Evolutionary conservation across 192 early-diverging fungal species (phyloP).

Genomic region (Physocladia obscura): DNA sequence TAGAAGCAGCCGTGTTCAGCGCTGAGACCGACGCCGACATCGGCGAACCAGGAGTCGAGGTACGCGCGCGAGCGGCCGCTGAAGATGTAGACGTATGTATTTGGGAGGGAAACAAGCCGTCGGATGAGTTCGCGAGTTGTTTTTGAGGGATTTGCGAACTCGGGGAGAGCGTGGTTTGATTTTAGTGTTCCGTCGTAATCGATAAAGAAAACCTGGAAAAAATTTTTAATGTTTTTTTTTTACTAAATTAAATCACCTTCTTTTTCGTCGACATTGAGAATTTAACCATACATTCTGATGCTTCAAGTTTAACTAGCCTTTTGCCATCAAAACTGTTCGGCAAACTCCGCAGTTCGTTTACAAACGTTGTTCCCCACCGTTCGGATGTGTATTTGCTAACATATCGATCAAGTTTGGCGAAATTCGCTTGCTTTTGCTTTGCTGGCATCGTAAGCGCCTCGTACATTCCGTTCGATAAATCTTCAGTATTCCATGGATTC

Average conservation of each 20-base stretch:
- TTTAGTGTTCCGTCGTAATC: conserved; percentile 96
- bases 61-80: conserved; percentile 88
- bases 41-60: conserved; percentile 90
- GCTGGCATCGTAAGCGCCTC: conserved; percentile 92
- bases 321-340: conserved; percentile 66
- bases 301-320: conserved; percentile 62
- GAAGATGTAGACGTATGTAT: conserved; percentile 92
- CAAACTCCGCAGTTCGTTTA: conserved; percentile 76
- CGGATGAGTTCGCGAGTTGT: conserved; percentile 70
- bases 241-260: conserved; percentile 40
- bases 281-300: conserved; percentile 50
- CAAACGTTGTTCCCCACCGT: conserved; percentile 95
- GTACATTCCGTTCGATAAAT: conserved; percentile 83
- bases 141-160: conserved; percentile 87
- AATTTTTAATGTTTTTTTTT: background rate
- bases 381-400: conserved; percentile 96
- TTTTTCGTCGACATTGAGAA: conserved; percentile 62
- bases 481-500: conserved; percentile 99
- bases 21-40: conserved; percentile 83
- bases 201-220: conserved; percentile 69
- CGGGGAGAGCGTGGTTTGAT: conserved; percentile 82
- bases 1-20: conserved; percentile 99
- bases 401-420: conserved; percentile 90
- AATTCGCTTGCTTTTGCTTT: conserved; percentile 74
- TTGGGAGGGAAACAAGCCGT: conserved; percentile 66